Conservation (phyloP, 306 rosid genomes). For the Sphenostylis stenocarpa region DNA sequence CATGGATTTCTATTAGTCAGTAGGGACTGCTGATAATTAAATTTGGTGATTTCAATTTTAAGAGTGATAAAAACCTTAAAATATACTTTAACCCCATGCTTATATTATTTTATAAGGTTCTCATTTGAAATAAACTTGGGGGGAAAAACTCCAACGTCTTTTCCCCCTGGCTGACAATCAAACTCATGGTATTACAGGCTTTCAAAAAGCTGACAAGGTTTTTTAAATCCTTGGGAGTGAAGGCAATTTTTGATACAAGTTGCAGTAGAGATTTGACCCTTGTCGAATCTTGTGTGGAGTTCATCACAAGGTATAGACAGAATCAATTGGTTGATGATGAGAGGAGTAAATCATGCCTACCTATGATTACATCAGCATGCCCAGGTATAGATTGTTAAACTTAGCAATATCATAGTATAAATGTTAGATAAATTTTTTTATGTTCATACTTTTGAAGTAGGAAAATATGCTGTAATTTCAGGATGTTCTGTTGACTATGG, state of each 20-base stretch:
- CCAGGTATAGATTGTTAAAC: conserved; percentile 65
- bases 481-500: neutral
- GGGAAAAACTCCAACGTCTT: neutral
- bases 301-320: conserved; percentile 69
- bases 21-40: neutral
- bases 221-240: conserved; percentile 88
- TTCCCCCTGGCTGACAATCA: neutral
- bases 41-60: neutral
- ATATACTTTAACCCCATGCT: neutral
- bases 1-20: neutral
- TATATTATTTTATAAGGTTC: neutral
- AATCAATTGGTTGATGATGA: conserved; percentile 51
- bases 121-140: conserved; percentile 2
- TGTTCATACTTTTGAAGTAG: neutral
- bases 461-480: conserved; percentile 3
- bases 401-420: neutral
- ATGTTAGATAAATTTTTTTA: neutral
- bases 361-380: conserved; percentile 97
- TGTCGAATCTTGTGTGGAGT: conserved; percentile 81
- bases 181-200: conserved; percentile 53
- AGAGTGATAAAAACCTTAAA: neutral
- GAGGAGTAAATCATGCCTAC: conserved; percentile 52
- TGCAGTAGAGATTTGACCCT: conserved; percentile 88
- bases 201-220: conserved; percentile 71
- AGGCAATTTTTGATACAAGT: conserved; percentile 88